Evolutionary conservation across 352 stramenopile species (phyloP).

Genomic region (Plasmopara halstedii): DNA sequence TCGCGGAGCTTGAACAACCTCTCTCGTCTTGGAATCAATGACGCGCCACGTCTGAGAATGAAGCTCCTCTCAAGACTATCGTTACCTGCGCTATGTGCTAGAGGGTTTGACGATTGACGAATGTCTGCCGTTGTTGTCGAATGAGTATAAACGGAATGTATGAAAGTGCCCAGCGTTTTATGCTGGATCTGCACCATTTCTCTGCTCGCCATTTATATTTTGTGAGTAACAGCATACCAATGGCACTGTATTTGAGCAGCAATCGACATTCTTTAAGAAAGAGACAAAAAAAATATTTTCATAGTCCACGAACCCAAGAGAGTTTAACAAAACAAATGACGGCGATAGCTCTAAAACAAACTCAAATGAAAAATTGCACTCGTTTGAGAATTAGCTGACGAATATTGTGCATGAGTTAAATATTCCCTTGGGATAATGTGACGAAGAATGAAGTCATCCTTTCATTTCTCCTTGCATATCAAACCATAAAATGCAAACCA

Average conservation of each 20-base stretch:
- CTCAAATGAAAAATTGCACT: not conserved
- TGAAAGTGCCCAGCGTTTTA: conserved; percentile 33
- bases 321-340: too few relatives aligned
- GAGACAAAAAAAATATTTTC: too few relatives aligned
- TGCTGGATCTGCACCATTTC: conserved; percentile 61
- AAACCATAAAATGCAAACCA: too few relatives aligned
- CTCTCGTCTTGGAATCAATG: conserved; percentile 55
- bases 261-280: too few relatives aligned
- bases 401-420: conserved; percentile 30
- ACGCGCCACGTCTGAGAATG: conserved; percentile 40
- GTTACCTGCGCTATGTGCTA: conserved; percentile 21
- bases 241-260: too few relatives aligned
- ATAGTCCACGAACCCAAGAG: too few relatives aligned
- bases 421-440: conserved; percentile 44
- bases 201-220: conserved; percentile 35
- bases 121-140: conserved; percentile 60
- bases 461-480: conserved; percentile 55
- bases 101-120: conserved; percentile 43
- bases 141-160: conserved; percentile 64
- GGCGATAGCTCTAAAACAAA: too few relatives aligned
- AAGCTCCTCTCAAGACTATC: conserved; percentile 13
- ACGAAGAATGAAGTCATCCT: conserved; percentile 36
- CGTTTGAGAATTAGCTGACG: conserved; percentile 8
- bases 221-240: conserved; percentile 10
- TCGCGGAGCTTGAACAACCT: conserved; percentile 37